A percentile compares a stretch with the other conserved stretches of the same genome.
Conservation (phyloP, 2,329 filamentous ascomycete species). For the Arthrobotrys musiformis region DNA sequence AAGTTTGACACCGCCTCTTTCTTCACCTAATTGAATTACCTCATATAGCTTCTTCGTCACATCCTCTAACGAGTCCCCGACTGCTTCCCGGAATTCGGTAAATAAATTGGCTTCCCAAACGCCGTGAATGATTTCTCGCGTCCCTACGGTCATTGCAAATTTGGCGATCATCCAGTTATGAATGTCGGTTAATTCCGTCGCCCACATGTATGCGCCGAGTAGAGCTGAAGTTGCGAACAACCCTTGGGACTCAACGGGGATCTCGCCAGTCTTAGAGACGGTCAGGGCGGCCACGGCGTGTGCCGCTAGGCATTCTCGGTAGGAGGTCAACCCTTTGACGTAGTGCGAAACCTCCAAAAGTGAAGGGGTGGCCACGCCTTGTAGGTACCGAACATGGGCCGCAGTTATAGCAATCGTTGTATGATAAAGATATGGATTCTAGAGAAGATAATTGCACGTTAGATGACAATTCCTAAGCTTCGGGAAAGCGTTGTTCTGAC, state of each 20-base stretch:
- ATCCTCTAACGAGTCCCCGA: constrained; percentile 13
- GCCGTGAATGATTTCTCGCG: constrained; percentile 28
- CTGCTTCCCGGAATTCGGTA: constrained; percentile 26
- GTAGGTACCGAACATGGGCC: constrained; percentile 32
- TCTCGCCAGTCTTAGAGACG: neutral
- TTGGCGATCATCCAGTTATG: constrained; percentile 40
- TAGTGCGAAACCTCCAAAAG: constrained; percentile 44
- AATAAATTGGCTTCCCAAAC: constrained; percentile 15
- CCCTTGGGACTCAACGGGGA: neutral
- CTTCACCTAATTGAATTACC: neutral
- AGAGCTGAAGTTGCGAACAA: constrained; percentile 40
- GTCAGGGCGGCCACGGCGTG: neutral
- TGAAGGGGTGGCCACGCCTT: constrained; percentile 27
- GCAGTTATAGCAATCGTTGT: constrained; percentile 27
- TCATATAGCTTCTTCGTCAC: constrained; percentile 13
- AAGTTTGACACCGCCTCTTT: neutral
- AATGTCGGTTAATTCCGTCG: constrained; percentile 24
- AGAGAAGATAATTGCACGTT: neutral
- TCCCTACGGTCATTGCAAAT: constrained; percentile 33
- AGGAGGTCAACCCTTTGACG: constrained; percentile 28
- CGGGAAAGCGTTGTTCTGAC: too few relatives aligned
- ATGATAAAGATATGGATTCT: constrained; percentile 48
- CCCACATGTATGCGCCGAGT: constrained; percentile 39
- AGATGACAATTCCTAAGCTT: neutral
- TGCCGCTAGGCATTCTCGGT: constrained; percentile 12